Evolutionary conservation across 257 asterid genomes (phyloP), one percentile per base, ranked within the genome.

Genomic region (Solanum lycopersicoides): DNA sequence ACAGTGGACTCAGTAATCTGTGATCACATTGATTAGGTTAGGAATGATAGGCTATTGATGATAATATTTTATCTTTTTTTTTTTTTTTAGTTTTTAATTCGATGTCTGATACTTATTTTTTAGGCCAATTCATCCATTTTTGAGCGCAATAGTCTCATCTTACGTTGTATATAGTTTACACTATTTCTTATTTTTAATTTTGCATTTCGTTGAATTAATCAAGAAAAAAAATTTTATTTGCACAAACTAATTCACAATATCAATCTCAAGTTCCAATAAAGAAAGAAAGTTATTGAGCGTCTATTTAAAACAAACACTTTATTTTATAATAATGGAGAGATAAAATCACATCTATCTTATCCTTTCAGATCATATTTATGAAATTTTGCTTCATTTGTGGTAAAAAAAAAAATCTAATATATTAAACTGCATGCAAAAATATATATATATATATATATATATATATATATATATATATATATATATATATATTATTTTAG

Each of bases 281-380:
- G 0, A 60, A 23, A 11, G 6, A 25, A 25, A 3, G 0, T 60
- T 12, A 0, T 30, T 0, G 0, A 23, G 14, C 6, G 14, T 63
- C 71, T 23, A 63, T 63, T 3, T 1, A 10, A 63, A 23, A 63
- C 2, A 63, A 63, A n/a, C 4, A 23, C 4, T 60, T 2, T 1
- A 60, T 16, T 45, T 4, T 5, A 20, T 60, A 23, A 18, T 21
- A 60, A 60, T 9, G 5, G 10, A 60, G 68, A 15, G 30, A 60
- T 60, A 60, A 60, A 23, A 9, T 20, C 1, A 1, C 23, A 56
- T 56, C 20, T 3, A 20, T 60, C 7, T 10, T 10, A 23, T 7
- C 4, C 13, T 63, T 4, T 60, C 10, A 2, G 0, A 5, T 11
- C 4, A n/a, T 2, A 63, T 63, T 63, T 63, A 3, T 63, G 15